These are phyloP conservation scores for Colletotrichum sansevieriae DNA, from an alignment of 2,329 filamentous ascomycete genomes.

Conservation along the genomic window DNA sequence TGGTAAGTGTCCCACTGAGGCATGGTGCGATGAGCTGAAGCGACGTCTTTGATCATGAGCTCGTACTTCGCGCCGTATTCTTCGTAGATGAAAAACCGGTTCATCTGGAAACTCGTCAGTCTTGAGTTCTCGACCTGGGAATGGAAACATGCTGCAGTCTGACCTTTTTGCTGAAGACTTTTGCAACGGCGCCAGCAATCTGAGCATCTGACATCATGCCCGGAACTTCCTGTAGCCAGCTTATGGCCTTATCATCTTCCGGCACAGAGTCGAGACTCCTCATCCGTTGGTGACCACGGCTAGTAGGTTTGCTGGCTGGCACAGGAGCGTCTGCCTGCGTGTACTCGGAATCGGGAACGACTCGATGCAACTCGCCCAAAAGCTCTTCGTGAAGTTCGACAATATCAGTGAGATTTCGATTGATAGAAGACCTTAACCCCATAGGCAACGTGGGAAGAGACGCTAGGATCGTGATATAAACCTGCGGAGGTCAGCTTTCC, in stretches of 20 bases:
- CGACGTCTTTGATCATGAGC: slow-evolving; percentile 83
- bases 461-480: slow-evolving; percentile 81
- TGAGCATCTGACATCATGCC: slow-evolving; percentile 70
- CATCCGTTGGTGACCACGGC: slow-evolving; percentile 59
- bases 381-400: slow-evolving; percentile 87
- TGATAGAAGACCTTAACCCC: slow-evolving; percentile 78
- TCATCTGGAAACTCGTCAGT: slow-evolving; percentile 68
- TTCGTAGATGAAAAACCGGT: slow-evolving; percentile 87
- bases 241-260: slow-evolving; percentile 52
- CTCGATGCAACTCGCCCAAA: slow-evolving; percentile 78
- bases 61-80: slow-evolving; percentile 94
- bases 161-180: slow-evolving; percentile 71
- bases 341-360: slow-evolving; percentile 77
- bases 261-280: slow-evolving; percentile 61
- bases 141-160: slow-evolving; percentile 26
- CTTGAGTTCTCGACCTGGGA: slow-evolving; percentile 1
- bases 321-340: slow-evolving; percentile 56
- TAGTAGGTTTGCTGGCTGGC: slow-evolving; percentile 38
- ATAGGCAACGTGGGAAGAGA: slow-evolving; percentile 76
- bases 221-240: slow-evolving; percentile 61
- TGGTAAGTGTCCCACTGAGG: slow-evolving; percentile 85
- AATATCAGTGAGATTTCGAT: slow-evolving; percentile 83
- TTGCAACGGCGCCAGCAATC: slow-evolving; percentile 71
- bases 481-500: slow-evolving; percentile 57
- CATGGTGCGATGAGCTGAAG: slow-evolving; percentile 75